Base-by-base conservation (phyloP, 2,329 filamentous ascomycete species). In the Botrytis fragariae region DNA sequence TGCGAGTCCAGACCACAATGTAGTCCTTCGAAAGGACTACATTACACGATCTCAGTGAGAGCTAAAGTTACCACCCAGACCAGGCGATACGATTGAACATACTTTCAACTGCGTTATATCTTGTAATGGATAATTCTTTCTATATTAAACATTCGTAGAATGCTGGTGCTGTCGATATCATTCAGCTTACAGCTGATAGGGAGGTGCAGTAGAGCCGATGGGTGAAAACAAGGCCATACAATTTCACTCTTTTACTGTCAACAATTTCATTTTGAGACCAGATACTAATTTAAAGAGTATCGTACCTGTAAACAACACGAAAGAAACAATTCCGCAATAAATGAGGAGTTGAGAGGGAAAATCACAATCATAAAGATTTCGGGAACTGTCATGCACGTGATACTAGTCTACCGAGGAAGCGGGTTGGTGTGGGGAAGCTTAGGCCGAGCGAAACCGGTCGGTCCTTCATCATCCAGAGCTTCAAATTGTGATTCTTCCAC, bases 401-500 rank as follows among this genome's bases (percentile, higher is more conserved):
- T 32, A 10, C 12, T 22, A 18, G 32, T n/a, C 48, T 57, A 42
- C 71, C 71, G 71, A 72, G 63, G 63, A 51, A 68, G 4, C n/a
- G 67, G 51, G n/a, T 29, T 42, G 68, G 57, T 68, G 63, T 72
- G 62, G 62, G 54, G 71, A 25, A 72, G 63, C 63, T 72, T 69
- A 48, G 63, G 63, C 71, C 71, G 71, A 72, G 45, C 69, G 35
- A 72, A 72, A 48, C 62, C 54, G 71, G 63, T 42, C 45, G 29
- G 51, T 35, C 37, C 39, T 57, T 44, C 69, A 65, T 71, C 45
- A 72, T 72, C 62, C 48, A 72, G 51, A 59, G 62, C 62, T 72
- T 72, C 48, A 48, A 65, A 29, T 12, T 39, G 29, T 48, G 48
- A 72, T 45, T 69, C 63, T 44, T 68, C 51, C 37, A 60, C 62